Conservation (phyloP, 495 filamentous ascomycete species). For the Bathelium albidoporum region DNA sequence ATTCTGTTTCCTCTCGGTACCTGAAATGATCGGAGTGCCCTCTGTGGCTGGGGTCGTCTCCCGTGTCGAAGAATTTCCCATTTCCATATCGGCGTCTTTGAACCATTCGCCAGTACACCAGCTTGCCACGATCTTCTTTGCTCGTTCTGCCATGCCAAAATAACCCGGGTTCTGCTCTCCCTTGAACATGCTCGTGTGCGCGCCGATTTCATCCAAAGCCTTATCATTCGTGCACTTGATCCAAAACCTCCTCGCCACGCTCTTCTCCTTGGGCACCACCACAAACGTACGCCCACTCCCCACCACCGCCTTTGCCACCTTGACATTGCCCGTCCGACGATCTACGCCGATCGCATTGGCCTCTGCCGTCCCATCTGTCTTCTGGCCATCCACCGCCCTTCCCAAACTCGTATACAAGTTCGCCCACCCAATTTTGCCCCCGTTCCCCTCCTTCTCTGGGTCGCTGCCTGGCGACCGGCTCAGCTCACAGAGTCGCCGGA, state of each 20-base stretch:
- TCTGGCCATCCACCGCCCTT: conserved; percentile 37
- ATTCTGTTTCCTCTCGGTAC: not conserved
- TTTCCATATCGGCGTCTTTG: not conserved
- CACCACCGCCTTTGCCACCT: conserved; percentile 35
- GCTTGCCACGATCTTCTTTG: not conserved
- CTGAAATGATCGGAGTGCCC: not conserved
- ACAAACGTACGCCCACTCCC: conserved; percentile 72
- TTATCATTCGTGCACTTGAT: conserved; percentile 63
- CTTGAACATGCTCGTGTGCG: conserved; percentile 84
- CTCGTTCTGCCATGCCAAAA: conserved; percentile 38
- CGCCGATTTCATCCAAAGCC: conserved; percentile 65
- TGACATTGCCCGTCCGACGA: conserved; percentile 32
- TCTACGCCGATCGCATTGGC: conserved; percentile 19
- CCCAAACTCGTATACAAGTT: conserved; percentile 81
- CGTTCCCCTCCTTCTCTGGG: conserved; percentile 46
- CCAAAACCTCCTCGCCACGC: conserved; percentile 39
- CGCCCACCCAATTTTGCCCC: conserved; percentile 54
- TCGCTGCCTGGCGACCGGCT: conserved; percentile 16
- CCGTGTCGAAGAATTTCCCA: not conserved
- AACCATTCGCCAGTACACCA: not conserved
- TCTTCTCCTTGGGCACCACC: conserved; percentile 51
- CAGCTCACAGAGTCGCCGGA: conserved; percentile 23
- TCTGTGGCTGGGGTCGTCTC: not conserved
- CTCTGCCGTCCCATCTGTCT: conserved; percentile 15
- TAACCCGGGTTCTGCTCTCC: conserved; percentile 73